Percentiles rank a stretch among this genome's conserved stretches.
phyloP scores from a whole-genome alignment of 257 asterid genomes.

The Lithospermum erythrorhizon region DNA sequence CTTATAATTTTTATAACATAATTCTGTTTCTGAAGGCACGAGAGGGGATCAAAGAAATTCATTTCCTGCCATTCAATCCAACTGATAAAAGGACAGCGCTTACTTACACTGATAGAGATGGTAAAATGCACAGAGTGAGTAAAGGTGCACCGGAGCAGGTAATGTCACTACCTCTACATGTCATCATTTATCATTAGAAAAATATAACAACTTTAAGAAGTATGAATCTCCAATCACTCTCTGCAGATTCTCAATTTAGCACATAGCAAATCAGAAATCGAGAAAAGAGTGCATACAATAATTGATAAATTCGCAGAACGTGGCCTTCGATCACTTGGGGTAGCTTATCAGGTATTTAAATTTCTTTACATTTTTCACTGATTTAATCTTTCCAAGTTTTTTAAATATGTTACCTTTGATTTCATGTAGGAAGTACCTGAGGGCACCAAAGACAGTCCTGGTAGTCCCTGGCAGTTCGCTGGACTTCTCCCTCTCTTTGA shows the following conservation, averaged over 20 bases:
- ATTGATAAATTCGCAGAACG: constrained; percentile 31
- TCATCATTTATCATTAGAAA: not conserved
- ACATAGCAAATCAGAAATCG: constrained; percentile 23
- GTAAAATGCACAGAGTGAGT: constrained; percentile 31
- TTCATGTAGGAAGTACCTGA: constrained; percentile 33
- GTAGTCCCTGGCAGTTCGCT: constrained; percentile 55
- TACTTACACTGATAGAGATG: constrained; percentile 24
- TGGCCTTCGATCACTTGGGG: constrained; percentile 30
- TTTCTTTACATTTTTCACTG: not conserved
- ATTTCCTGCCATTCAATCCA: constrained; percentile 32
- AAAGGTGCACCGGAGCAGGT: constrained; percentile 41
- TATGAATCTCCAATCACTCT: constrained; percentile 3
- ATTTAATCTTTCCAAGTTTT: not conserved
- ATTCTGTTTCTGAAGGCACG: constrained; percentile 17
- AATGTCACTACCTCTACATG: not conserved
- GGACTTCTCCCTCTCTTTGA: constrained; percentile 74
- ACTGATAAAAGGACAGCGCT: constrained; percentile 32
- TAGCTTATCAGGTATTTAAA: constrained; percentile 22
- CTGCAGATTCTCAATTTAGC: constrained; percentile 24
- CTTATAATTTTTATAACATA: no score
- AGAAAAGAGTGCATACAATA: constrained; percentile 19
- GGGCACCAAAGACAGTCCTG: constrained; percentile 57
- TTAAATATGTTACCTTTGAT: not conserved
- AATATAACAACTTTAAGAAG: not conserved
- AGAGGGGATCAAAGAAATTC: constrained; percentile 26